Evolutionary conservation across 2,329 filamentous ascomycete species (phyloP).

Genomic region (Arthrobotrys megalospora): DNA sequence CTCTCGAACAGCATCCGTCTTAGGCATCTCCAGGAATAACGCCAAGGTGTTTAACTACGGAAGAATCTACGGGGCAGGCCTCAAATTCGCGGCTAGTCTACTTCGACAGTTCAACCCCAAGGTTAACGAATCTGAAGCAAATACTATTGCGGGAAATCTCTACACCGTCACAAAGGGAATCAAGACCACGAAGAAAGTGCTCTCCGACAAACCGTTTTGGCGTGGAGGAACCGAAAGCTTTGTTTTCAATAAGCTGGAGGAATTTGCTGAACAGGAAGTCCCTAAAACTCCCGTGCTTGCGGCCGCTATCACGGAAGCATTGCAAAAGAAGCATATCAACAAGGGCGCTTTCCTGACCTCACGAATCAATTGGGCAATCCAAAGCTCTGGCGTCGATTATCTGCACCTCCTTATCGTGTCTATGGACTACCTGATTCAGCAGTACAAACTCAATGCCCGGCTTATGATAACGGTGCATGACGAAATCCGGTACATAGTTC

Average conservation of each 20-base stretch:
- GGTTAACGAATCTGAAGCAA: conserved; percentile 83
- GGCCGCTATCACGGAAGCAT: conserved; percentile 93
- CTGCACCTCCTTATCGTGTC: conserved; percentile 91
- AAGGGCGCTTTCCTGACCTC: conserved; percentile 95
- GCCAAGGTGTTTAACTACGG: conserved; percentile 99
- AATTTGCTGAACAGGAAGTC: conserved; percentile 94
- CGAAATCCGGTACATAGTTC: conserved; percentile 94
- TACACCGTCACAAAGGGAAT: conserved; percentile 89
- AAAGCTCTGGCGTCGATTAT: conserved; percentile 97
- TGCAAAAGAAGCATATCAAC: conserved; percentile 88
- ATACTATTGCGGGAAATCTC: conserved; percentile 81
- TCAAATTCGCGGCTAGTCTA: conserved; percentile 91
- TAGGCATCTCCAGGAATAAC: conserved; percentile 94
- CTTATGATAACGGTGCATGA: conserved; percentile 96
- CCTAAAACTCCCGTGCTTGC: conserved; percentile 93
- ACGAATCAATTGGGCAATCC: conserved; percentile 99
- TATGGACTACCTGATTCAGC: conserved; percentile 93
- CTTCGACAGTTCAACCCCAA: conserved; percentile 93
- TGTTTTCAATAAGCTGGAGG: conserved; percentile 97
- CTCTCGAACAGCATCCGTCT: conserved; percentile 84
- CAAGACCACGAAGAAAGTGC: conserved; percentile 76
- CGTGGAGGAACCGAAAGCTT: conserved; percentile 96
- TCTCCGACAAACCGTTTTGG: conserved; percentile 84
- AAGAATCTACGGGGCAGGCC: conserved; percentile 95
- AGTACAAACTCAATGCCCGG: conserved; percentile 87